phyloP scores from a whole-genome alignment of 495 filamentous ascomycete species.

The Penicillium parvum region DNA sequence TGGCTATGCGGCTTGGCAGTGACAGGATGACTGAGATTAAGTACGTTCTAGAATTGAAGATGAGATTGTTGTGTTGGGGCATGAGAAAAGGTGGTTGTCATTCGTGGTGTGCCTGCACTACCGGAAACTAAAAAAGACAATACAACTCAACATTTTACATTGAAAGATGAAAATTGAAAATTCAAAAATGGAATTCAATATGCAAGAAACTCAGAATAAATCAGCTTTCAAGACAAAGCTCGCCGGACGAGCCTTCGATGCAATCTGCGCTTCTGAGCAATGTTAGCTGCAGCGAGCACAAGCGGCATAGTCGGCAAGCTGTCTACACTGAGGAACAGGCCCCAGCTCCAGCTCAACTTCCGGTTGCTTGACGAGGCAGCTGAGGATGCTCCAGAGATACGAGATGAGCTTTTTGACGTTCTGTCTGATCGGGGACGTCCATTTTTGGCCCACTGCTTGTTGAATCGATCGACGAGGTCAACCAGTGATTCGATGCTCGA shows the following conservation, averaged over 20 bases:
- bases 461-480: too few species aligned
- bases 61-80: too few species aligned
- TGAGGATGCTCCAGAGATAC: too few species aligned
- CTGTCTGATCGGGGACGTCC: too few species aligned
- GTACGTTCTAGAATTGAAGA: slow-evolving; percentile 8
- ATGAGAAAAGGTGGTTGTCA: not conserved
- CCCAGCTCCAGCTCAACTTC: too few species aligned
- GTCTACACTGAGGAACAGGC: too few species aligned
- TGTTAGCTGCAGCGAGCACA: not conserved
- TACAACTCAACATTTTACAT: too few species aligned
- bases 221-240: not conserved
- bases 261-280: not conserved
- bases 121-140: not conserved
- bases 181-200: not conserved
- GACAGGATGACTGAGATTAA: not conserved
- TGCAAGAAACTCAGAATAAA: not conserved
- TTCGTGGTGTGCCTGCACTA: not conserved
- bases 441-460: too few species aligned
- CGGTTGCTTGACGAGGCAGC: too few species aligned
- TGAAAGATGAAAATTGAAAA: not conserved
- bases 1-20: not conserved
- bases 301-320: too few species aligned
- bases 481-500: too few species aligned
- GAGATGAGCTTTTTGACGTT: too few species aligned
- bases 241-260: not conserved